These are phyloP conservation scores for Candida sakaeoensis DNA, from an alignment of 805 yeast species.

Conservation along the genomic window DNA sequence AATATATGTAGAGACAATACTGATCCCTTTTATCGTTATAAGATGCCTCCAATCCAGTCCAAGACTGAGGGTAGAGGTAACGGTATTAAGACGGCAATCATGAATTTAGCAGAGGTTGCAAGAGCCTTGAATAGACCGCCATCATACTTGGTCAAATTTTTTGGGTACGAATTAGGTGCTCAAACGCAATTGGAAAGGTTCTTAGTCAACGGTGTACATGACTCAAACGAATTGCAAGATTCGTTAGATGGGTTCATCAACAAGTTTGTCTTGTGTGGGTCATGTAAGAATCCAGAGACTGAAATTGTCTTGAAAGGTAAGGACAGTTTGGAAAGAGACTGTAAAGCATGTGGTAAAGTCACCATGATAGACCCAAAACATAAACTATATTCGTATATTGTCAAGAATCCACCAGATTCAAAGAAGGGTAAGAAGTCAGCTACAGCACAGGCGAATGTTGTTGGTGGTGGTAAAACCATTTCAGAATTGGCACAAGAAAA, in stretches of 20 bases:
- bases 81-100: conserved; percentile 95
- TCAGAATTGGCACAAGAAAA: conserved; percentile 68
- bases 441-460: conserved; percentile 84
- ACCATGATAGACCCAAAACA: conserved; percentile 81
- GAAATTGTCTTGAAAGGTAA: conserved; percentile 77
- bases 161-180: conserved; percentile 97
- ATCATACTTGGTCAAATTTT: conserved; percentile 85
- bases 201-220: conserved; percentile 93
- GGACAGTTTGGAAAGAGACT: conserved; percentile 78
- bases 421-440: conserved; percentile 75
- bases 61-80: conserved; percentile 99
- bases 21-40: conserved; percentile 98
- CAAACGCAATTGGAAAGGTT: conserved; percentile 89
- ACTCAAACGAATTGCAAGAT: conserved; percentile 86
- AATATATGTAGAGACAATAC: conserved; percentile 95
- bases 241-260: conserved; percentile 89
- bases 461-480: conserved; percentile 81
- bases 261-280: conserved; percentile 89
- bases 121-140: conserved; percentile 93
- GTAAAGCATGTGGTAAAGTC: conserved; percentile 97
- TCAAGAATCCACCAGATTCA: conserved; percentile 80
- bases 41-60: conserved; percentile 97
- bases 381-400: conserved; percentile 79
- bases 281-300: conserved; percentile 97
- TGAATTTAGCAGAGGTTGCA: conserved; percentile 89